phyloP scores from a whole-genome alignment of 1,284 basidiomycete genomes.

The Trametes pubescens region DNA sequence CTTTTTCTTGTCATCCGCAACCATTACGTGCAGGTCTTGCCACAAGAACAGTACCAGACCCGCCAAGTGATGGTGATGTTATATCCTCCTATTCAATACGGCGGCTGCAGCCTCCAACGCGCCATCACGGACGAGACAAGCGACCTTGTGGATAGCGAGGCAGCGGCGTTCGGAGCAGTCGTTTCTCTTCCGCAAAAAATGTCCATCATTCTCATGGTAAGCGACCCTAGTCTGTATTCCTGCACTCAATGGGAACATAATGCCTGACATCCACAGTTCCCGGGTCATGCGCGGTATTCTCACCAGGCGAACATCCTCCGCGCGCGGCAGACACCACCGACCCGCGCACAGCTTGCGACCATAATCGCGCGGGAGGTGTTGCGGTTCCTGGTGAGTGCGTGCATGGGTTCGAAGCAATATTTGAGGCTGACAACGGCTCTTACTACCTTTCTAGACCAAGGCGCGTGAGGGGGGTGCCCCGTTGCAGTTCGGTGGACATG shows the following conservation, averaged over 20 bases:
- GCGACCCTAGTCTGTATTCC: no score
- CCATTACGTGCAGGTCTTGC: not conserved
- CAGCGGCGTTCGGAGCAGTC: not conserved
- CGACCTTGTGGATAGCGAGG: not conserved
- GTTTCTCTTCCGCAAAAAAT: slow-evolving; percentile 3
- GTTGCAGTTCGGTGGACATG: not conserved
- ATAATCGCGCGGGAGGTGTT: not conserved
- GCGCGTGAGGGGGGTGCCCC: not conserved
- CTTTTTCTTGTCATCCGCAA: not conserved
- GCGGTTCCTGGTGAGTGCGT: not conserved
- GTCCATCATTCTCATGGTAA: slow-evolving; percentile 1
- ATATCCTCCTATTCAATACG: not conserved
- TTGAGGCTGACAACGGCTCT: not conserved
- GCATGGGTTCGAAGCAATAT: not conserved
- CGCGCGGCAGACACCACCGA: not conserved
- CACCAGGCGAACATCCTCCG: slow-evolving; percentile 1
- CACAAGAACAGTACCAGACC: not conserved
- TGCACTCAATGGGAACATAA: not conserved
- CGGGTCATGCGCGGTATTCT: not conserved
- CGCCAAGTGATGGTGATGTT: not conserved
- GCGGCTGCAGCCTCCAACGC: not conserved
- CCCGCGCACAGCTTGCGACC: not conserved
- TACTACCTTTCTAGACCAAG: not conserved
- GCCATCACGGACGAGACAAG: not conserved
- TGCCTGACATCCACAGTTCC: not conserved